Evolutionary conservation across 2,329 filamentous ascomycete species (phyloP), one percentile per base, ranked within the genome.

Genomic region (Lachnellula hyalina): DNA sequence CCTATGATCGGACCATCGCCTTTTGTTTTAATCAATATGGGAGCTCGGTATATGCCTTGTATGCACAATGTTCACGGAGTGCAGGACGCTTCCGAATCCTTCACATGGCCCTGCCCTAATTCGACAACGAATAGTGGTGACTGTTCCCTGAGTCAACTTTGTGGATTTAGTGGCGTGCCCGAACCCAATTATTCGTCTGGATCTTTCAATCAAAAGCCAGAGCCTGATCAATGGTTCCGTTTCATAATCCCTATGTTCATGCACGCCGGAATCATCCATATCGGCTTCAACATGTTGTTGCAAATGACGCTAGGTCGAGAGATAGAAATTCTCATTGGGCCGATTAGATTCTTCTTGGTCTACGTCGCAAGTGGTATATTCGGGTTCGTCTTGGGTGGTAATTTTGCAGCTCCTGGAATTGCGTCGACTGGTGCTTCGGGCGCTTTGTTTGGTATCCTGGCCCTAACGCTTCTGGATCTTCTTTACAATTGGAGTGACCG

Each of bases 211-310:
- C 76, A 81, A 64, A 73, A 60, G 9, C 78, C 57, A 17, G 55
- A 63, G 23, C 94, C 94, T 0, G 85, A 97, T 68, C 94, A 99
- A 71, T 99, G 94, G 94, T 99, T 83, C 73, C 88, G 94, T 57
- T 97, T 99, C 75, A 96, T 99, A 67, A 76, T 87, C 1, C 93
- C 94, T 40, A 96, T 99, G 58, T 99, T 99, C 74, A 77, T 99
- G 65, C 94, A 99, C 67, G 91, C 90, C 1, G 94, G 94, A 14
- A 74, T 99, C 53, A 86, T 99, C 59, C 94, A 99, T 69, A 96
- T 99, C 55, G 89, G 84, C 15, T 96, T 97, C 79, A 99, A 99
- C 72, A 79, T 99, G 73, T 79, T 97, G 7, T 80, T 96, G 21
- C 94, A 99, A 71, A 73, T 96, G 66, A 95, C 90, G 0, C 82